Base-by-base conservation (phyloP, 2,329 filamentous ascomycete genomes). In the Phaeoacremonium minimum region DNA sequence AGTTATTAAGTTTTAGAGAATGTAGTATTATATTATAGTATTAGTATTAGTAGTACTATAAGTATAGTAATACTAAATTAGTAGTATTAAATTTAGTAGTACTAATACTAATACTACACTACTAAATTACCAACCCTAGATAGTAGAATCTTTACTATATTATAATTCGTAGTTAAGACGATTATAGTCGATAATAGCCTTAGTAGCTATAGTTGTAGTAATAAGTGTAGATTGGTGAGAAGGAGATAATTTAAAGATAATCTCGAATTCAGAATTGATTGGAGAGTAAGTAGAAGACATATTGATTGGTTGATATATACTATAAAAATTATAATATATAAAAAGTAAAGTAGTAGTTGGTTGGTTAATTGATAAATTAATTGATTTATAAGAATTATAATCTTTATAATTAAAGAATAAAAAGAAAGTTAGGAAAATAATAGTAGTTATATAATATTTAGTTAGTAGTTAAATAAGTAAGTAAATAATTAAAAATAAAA, bases 201-300 rank as follows among this genome's bases (percentile, higher is more conserved):
- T n/a, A n/a, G n/a, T n/a, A n/a, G n/a, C n/a, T n/a, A 28, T 28
- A 29, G 20, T 14, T 20, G 18, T 28, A 17, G 33, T 35, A 38
- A 15, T 30, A 30, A 6, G 17, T 31, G 19, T 18, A 17, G 13
- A 34, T 28, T 5, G 14, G 13, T 38, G 26, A 7, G 6, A 29
- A 35, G n/a, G n/a, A n/a, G n/a, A 15, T n/a, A 37, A 37, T 20
- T 36, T 30, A 40, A 15, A 40, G 7, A 36, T 18, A 28, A 19
- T 15, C 19, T 15, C 19, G 30, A 16, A 35, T 15, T 18, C 30
- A n/a, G n/a, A n/a, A n/a, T n/a, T n/a, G n/a, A n/a, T 26, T 9
- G 8, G 20, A n/a, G 8, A 9, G n/a, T 9, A 26, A 26, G 20
- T 26, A 9, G n/a, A 9, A 9, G 33, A 33, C 33, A 20, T 26